Evolutionary conservation across 164 flowering plant species (phyloP).

Genomic region (Chimonanthus praecox): DNA sequence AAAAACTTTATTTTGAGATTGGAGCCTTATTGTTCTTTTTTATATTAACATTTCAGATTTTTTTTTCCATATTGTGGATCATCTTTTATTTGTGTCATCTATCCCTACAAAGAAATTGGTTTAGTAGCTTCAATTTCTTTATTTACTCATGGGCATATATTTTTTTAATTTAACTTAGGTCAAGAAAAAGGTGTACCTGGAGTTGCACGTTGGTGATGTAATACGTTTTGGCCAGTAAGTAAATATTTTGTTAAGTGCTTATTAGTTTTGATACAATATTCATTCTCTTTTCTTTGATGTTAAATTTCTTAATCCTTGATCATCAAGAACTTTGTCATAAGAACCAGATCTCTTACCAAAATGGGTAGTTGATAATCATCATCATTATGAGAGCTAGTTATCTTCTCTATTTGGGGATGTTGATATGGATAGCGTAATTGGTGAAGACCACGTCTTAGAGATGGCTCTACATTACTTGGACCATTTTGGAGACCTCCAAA

Average conservation of each 20-base stretch:
- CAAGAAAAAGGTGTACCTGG: conserved; percentile 58
- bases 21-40: background rate
- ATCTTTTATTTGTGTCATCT: background rate
- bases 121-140: background rate
- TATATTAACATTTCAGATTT: background rate
- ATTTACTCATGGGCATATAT: background rate
- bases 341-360: background rate
- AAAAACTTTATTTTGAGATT: too few species aligned
- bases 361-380: background rate
- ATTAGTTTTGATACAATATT: too few species aligned
- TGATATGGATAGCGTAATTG: too few species aligned
- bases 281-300: background rate
- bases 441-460: too few species aligned
- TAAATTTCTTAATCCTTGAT: background rate
- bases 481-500: too few species aligned
- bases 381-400: too few species aligned
- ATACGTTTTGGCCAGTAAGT: conserved; percentile 95
- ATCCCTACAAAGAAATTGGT: background rate
- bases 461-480: too few species aligned
- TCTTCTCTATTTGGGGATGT: too few species aligned
- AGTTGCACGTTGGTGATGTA: conserved; percentile 94
- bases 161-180: conserved; percentile 41
- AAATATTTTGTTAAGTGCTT: background rate
- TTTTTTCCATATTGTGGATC: background rate
- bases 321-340: background rate